A percentile compares a stretch with the other conserved stretches of the same genome.
phyloP scores from a whole-genome alignment of 139 green algal species.

The Coelastrella sp. region DNA sequence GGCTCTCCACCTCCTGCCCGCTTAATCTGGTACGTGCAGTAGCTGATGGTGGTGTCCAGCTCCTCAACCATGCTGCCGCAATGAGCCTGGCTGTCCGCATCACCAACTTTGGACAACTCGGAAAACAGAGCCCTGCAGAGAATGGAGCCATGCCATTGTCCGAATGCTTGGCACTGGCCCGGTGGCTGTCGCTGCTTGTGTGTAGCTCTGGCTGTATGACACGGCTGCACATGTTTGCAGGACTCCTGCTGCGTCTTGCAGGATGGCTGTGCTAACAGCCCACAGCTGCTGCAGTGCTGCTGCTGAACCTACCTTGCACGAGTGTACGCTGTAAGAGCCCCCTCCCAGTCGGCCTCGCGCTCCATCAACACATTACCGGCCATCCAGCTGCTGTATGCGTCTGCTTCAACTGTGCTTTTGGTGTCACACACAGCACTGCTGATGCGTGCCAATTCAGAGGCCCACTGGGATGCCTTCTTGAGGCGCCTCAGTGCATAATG shows the following conservation, averaged over 20 bases:
- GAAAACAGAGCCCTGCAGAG: conserved; percentile 77
- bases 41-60: conserved; percentile 83
- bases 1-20: conserved; percentile 50
- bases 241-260: too few species aligned
- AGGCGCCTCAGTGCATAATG: conserved; percentile 79
- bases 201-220: neutral
- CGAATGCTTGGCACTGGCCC: too few species aligned
- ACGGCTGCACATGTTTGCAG: neutral
- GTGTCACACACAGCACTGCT: conserved; percentile 66
- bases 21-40: conserved; percentile 88
- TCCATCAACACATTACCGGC: conserved; percentile 82
- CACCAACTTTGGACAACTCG: conserved; percentile 81
- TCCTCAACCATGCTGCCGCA: conserved; percentile 87
- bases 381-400: conserved; percentile 88
- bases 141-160: neutral
- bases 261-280: too few species aligned
- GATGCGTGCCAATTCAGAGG: conserved; percentile 67
- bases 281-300: neutral
- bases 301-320: conserved; percentile 68
- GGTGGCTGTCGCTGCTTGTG: too few species aligned
- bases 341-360: conserved; percentile 80
- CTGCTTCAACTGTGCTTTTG: conserved; percentile 83
- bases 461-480: conserved; percentile 77
- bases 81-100: conserved; percentile 76
- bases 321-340: conserved; percentile 77